Conservation (phyloP, 129 eudicot genomes). For the Flaveria ramosissima region DNA sequence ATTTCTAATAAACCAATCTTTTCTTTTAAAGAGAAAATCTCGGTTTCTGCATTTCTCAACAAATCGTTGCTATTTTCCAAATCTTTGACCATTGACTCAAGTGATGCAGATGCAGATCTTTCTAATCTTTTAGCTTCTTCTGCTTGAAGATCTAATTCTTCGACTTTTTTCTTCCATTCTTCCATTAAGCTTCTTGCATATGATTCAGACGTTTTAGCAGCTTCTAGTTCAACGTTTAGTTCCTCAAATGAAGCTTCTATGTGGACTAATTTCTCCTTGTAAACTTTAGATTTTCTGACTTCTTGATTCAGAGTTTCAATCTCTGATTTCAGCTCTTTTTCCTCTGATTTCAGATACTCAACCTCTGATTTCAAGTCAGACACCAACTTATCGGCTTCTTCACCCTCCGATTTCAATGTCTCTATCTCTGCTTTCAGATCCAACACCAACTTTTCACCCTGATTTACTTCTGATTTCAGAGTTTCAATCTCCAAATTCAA, state of each 20-base stretch:
- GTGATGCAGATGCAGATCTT: constrained; percentile 77
- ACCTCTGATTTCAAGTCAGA: constrained; percentile 32
- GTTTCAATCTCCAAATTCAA: constrained; percentile 44
- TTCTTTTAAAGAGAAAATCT: constrained; percentile 72
- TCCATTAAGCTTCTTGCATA: constrained; percentile 67
- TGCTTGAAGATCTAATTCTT: constrained; percentile 63
- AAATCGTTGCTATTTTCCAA: constrained; percentile 66
- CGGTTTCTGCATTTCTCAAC: constrained; percentile 69
- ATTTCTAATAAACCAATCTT: constrained; percentile 78
- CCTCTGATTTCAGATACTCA: constrained; percentile 27
- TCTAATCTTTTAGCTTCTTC: constrained; percentile 76
- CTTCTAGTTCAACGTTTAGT: constrained; percentile 79
- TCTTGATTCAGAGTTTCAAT: constrained; percentile 56
- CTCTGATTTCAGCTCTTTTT: constrained; percentile 49
- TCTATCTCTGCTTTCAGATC: constrained; percentile 59
- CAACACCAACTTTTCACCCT: constrained; percentile 18
- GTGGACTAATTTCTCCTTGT: constrained; percentile 56
- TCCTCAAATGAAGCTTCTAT: constrained; percentile 65
- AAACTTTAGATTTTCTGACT: constrained; percentile 54
- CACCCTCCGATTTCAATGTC: constrained; percentile 53
- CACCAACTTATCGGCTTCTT: constrained; percentile 38
- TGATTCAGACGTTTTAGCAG: constrained; percentile 92
- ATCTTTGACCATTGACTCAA: constrained; percentile 72
- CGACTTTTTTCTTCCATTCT: constrained; percentile 71
- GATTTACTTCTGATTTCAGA: constrained; percentile 39